Conservation (phyloP, 495 filamentous ascomycete species). For the Stereocaulon alpinum region DNA sequence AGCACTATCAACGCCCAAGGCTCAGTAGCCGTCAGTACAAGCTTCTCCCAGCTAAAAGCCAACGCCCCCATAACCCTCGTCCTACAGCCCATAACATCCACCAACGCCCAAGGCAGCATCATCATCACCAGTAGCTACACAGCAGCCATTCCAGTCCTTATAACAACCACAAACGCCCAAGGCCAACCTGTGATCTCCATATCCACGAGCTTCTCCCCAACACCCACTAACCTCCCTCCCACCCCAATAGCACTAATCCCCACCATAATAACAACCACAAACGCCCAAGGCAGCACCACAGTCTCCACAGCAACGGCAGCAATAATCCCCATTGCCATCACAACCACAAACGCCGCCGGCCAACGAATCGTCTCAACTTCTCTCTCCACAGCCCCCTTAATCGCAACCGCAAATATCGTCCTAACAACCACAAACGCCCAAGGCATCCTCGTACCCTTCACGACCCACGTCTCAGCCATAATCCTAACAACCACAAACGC, state of each 20-base stretch:
- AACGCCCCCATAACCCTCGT: background rate
- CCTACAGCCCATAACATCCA: background rate
- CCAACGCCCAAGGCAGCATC: background rate
- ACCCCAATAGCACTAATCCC: background rate
- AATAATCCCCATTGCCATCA: background rate
- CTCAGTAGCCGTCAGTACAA: background rate
- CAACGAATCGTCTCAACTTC: background rate
- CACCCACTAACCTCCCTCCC: background rate
- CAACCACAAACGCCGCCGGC: constrained; percentile 2
- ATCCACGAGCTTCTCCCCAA: background rate
- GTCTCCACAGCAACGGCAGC: background rate
- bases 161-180: background rate
- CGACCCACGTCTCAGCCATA: constrained; percentile 4
- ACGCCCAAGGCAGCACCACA: background rate
- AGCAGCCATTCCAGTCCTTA: background rate
- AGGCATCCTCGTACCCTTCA: constrained; percentile 4
- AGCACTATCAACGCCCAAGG: background rate
- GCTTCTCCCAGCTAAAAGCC: background rate
- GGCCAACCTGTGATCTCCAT: background rate
- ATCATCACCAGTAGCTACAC: background rate
- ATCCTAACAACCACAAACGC: constrained; percentile 7
- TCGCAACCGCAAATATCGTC: background rate
- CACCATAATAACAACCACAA: constrained; percentile 2
- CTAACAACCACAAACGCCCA: constrained; percentile 1
- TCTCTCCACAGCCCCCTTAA: background rate